Percentiles rank a stretch among this genome's conserved stretches.
phyloP scores from a whole-genome alignment of 352 stramenopile genomes.

The Nothophytophthora sp. region DNA sequence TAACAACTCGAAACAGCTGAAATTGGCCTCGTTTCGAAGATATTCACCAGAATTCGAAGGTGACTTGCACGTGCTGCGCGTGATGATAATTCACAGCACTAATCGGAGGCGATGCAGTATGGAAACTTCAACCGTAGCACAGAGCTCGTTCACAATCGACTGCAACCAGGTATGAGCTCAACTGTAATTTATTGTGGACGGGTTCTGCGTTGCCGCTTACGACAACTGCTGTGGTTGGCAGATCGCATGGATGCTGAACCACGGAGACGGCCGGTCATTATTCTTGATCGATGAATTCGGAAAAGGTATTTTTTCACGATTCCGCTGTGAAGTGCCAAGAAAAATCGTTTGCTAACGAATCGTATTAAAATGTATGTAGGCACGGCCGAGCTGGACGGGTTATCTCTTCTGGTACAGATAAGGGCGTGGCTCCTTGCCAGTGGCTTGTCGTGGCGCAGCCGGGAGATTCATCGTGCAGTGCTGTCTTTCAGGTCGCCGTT shows the following conservation, averaged over 20 bases:
- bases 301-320: slow-evolving; percentile 51
- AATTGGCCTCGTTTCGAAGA: slow-evolving; percentile 74
- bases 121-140: slow-evolving; percentile 70
- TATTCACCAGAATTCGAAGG: slow-evolving; percentile 86
- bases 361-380: slow-evolving; percentile 25
- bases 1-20: slow-evolving; percentile 41
- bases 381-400: slow-evolving; percentile 73
- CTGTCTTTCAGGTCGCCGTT: slow-evolving; percentile 10
- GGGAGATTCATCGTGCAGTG: no score
- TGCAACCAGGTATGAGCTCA: slow-evolving; percentile 88
- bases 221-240: slow-evolving; percentile 19
- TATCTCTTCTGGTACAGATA: slow-evolving; percentile 64
- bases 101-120: slow-evolving; percentile 38
- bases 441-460: no score
- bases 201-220: not conserved
- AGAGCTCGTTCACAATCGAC: slow-evolving; percentile 90
- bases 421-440: not conserved
- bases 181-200: not conserved
- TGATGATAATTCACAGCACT: not conserved
- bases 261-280: slow-evolving; percentile 56
- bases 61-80: slow-evolving; percentile 8
- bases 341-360: not conserved
- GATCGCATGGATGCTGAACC: slow-evolving; percentile 86
- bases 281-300: slow-evolving; percentile 89
- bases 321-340: not conserved